phyloP scores from a whole-genome alignment of 441 rosid genomes.

The Sinapis alba region DNA sequence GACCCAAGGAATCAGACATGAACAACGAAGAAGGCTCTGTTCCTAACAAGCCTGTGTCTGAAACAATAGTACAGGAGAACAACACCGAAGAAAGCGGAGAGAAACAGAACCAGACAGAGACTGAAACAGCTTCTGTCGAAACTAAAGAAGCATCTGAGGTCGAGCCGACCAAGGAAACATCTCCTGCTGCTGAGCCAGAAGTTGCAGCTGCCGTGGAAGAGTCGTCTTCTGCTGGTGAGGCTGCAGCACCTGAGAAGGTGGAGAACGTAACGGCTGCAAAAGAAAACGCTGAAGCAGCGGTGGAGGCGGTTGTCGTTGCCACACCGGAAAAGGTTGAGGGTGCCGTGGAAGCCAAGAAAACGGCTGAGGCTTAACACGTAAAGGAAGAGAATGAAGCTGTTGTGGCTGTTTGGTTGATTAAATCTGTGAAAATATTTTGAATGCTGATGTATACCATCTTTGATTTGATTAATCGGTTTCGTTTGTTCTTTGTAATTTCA shows the following conservation, averaged over 20 bases:
- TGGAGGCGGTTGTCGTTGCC: background rate
- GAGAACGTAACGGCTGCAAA: conserved; percentile 14
- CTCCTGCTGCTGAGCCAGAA: conserved; percentile 24
- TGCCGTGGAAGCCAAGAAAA: background rate
- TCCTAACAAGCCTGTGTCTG: conserved; percentile 26
- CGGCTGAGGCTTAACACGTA: conserved; percentile 12
- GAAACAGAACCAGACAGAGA: conserved; percentile 31
- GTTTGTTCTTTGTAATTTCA: conserved; percentile 28
- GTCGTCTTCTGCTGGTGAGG: conserved; percentile 23
- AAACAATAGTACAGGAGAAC: conserved; percentile 33
- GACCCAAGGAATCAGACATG: conserved; percentile 49
- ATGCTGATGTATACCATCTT: conserved; percentile 30
- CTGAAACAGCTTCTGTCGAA: conserved; percentile 32
- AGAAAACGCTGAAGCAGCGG: conserved; percentile 21
- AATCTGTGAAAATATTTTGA: conserved; percentile 21
- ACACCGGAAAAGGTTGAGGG: conserved; percentile 21
- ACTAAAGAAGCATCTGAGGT: conserved; percentile 32
- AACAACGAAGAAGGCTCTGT: conserved; percentile 35
- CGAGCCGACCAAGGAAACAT: conserved; percentile 28
- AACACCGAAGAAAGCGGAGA: conserved; percentile 29
- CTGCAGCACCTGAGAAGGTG: conserved; percentile 15
- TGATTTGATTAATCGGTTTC: conserved; percentile 23
- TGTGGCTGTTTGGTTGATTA: conserved; percentile 31
- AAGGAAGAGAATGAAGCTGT: conserved; percentile 29
- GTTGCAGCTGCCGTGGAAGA: conserved; percentile 28